phyloP scores from a whole-genome alignment of 2,329 filamentous ascomycete species.

The Didymella arachidicola region DNA sequence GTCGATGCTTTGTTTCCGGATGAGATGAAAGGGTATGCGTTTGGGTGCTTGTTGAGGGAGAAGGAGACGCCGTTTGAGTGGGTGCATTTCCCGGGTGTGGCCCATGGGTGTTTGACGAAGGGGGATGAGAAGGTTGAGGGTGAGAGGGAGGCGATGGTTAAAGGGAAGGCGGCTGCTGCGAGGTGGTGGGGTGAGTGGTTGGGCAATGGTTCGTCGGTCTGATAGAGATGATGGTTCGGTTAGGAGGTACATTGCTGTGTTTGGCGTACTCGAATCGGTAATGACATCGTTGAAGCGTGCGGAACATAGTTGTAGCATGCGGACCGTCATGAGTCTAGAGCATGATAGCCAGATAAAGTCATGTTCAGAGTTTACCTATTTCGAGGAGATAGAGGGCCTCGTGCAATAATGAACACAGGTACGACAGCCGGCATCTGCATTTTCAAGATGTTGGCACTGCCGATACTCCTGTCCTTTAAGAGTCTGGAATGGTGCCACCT shows the following conservation, averaged over 20 bases:
- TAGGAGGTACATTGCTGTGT: background rate
- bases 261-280: background rate
- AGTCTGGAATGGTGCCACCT: too few relatives aligned
- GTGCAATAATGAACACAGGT: too few relatives aligned
- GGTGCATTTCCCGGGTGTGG: conserved; percentile 35
- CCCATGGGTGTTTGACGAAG: conserved; percentile 34
- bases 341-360: background rate
- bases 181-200: conserved; percentile 25
- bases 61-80: conserved; percentile 31
- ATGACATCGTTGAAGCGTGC: background rate
- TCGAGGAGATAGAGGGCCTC: too few relatives aligned
- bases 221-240: background rate
- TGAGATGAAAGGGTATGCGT: conserved; percentile 36
- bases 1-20: conserved; percentile 29
- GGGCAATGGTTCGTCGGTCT: background rate
- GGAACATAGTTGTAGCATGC: background rate
- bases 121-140: conserved; percentile 26
- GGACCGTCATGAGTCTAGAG: background rate
- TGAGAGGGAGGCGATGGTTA: conserved; percentile 30
- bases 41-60: conserved; percentile 27
- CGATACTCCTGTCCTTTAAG: too few relatives aligned
- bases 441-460: too few relatives aligned
- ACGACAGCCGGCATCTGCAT: too few relatives aligned
- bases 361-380: background rate
- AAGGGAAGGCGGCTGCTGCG: conserved; percentile 28